Evolutionary conservation across 148 eudicot genomes (phyloP).

Genomic region (Vaccinium corymbosum): DNA sequence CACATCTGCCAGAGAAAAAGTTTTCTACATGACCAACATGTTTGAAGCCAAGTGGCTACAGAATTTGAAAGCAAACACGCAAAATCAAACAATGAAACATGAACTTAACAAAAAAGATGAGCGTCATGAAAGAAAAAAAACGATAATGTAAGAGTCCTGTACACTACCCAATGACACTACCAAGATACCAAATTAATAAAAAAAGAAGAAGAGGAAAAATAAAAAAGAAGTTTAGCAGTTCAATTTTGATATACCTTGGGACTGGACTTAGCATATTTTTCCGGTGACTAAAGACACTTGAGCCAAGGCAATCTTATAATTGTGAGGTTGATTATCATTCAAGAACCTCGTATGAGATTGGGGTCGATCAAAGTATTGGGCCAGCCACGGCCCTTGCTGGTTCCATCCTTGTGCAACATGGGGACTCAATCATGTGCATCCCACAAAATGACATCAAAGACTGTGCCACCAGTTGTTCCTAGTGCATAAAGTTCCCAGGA

Average conservation of each 20-base stretch:
- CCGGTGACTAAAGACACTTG: neutral
- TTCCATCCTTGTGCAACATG: neutral
- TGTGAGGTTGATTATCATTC: neutral
- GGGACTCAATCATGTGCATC: neutral
- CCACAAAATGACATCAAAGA: neutral
- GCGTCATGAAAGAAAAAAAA: too few relatives aligned
- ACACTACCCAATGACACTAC: neutral
- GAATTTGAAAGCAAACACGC: neutral
- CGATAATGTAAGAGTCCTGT: neutral
- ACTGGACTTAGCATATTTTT: neutral
- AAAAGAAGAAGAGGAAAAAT: neutral
- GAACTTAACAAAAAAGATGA: neutral
- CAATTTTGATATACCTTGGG: neutral
- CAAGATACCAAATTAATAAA: neutral
- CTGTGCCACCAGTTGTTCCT: neutral
- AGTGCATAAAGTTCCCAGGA: neutral
- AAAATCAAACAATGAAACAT: neutral
- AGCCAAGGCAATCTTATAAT: neutral
- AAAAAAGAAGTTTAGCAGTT: neutral
- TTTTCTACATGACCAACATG: constrained; percentile 4
- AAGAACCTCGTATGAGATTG: neutral
- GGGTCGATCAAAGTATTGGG: neutral
- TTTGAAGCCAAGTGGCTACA: neutral
- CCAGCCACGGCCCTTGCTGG: neutral
- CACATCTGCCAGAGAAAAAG: constrained; percentile 56